Evolutionary conservation across 768 basidiomycete genomes (phyloP).

Genomic region (Suillus sp.): DNA sequence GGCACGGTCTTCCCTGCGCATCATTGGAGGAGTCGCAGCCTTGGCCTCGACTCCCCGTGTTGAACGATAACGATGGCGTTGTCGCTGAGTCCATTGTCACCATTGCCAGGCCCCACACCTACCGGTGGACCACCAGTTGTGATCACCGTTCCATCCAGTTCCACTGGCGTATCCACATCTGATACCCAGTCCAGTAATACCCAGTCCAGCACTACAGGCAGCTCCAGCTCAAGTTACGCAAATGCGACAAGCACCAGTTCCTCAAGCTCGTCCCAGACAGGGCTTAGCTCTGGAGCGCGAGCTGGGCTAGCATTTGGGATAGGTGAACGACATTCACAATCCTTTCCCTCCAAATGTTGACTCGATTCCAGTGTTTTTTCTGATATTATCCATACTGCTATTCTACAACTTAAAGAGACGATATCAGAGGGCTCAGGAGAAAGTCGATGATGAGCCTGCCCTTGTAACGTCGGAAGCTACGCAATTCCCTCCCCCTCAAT

Average conservation of each 20-base stretch:
- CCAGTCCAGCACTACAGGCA: neutral
- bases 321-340: conserved; percentile 18
- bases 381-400: conserved; percentile 8
- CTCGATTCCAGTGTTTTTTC: conserved; percentile 9
- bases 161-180: neutral
- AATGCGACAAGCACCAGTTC: conserved; percentile 5
- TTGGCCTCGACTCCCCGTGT: neutral
- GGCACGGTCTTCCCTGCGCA: neutral
- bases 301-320: conserved; percentile 31
- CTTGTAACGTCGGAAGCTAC: conserved; percentile 5
- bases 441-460: neutral
- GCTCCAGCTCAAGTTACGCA: conserved; percentile 9
- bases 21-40: neutral
- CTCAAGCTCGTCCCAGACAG: conserved; percentile 7
- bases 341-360: neutral
- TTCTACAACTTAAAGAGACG: conserved; percentile 13
- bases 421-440: conserved; percentile 8
- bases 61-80: neutral
- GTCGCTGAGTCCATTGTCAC: neutral
- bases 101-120: neutral
- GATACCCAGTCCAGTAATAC: neutral
- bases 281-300: conserved; percentile 20
- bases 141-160: neutral
- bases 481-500: conserved; percentile 2
- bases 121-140: neutral